Evolutionary conservation across 2,329 filamentous ascomycete species (phyloP).

Genomic region (Phialophora expanda): DNA sequence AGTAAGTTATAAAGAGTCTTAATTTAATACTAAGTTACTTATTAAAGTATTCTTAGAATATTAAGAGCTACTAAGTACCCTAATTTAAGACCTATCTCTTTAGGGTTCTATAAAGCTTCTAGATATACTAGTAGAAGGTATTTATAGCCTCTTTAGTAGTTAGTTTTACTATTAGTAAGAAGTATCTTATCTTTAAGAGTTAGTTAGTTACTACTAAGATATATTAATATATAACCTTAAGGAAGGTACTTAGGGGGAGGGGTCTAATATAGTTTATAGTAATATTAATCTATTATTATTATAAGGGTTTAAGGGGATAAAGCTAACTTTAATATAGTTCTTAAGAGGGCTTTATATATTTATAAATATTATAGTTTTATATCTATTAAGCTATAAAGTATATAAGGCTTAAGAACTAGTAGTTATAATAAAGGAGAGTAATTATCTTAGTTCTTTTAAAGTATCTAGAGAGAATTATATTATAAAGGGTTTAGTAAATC

Average conservation of each 20-base stretch:
- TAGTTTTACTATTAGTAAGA: neutral
- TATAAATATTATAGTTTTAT: neutral
- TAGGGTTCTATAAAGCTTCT: neutral
- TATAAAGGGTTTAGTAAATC: conserved; percentile 9
- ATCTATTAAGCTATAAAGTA: conserved; percentile 3
- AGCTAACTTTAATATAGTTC: conserved; percentile 3
- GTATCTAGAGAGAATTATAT: neutral
- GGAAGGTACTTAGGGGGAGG: conserved; percentile 1
- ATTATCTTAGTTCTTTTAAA: neutral
- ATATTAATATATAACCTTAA: neutral
- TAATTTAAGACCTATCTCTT: neutral
- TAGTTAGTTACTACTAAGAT: neutral
- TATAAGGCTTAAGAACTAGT: neutral
- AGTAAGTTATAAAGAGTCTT: neutral
- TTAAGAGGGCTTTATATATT: neutral
- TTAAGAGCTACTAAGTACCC: conserved; percentile 1
- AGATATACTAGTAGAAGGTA: neutral
- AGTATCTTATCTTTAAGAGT: conserved; percentile 3
- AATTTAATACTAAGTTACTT: neutral
- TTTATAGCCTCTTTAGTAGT: neutral
- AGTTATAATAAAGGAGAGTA: neutral
- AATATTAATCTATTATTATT: neutral
- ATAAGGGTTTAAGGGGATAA: neutral
- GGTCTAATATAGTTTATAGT: conserved; percentile 7
- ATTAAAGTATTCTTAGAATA: neutral